Conservation (phyloP, 768 basidiomycete species). For the Amanita muscaria region DNA sequence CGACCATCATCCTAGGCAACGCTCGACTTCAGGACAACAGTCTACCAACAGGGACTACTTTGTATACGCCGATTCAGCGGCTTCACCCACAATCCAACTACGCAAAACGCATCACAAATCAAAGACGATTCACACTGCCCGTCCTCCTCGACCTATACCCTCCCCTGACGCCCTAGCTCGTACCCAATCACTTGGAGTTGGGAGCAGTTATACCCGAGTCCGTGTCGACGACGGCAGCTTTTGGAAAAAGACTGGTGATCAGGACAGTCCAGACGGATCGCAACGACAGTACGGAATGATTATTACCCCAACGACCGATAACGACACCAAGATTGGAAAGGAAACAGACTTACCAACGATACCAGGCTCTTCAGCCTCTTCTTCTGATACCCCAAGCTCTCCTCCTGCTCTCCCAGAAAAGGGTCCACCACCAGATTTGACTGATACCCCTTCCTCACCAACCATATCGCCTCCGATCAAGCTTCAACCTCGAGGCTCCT, state of each 20-base stretch:
- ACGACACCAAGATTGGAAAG: neutral
- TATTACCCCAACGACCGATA: neutral
- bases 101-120: neutral
- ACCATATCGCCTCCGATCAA: neutral
- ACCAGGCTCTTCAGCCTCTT: conserved; percentile 4
- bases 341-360: conserved; percentile 1
- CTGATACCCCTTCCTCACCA: neutral
- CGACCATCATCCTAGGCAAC: neutral
- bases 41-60: conserved; percentile 2
- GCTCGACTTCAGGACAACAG: neutral
- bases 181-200: neutral
- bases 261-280: neutral
- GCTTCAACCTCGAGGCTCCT: neutral
- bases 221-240: neutral
- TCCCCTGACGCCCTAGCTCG: neutral
- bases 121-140: neutral
- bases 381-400: neutral
- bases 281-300: neutral
- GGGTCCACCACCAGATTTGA: neutral
- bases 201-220: neutral
- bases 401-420: neutral
- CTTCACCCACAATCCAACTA: neutral
- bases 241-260: neutral
- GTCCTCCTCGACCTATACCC: neutral
- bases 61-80: neutral